Evolutionary conservation across 2,329 filamentous ascomycete genomes (phyloP), one percentile per base, ranked within the genome.

Genomic region (Botrytis sinoallii): DNA sequence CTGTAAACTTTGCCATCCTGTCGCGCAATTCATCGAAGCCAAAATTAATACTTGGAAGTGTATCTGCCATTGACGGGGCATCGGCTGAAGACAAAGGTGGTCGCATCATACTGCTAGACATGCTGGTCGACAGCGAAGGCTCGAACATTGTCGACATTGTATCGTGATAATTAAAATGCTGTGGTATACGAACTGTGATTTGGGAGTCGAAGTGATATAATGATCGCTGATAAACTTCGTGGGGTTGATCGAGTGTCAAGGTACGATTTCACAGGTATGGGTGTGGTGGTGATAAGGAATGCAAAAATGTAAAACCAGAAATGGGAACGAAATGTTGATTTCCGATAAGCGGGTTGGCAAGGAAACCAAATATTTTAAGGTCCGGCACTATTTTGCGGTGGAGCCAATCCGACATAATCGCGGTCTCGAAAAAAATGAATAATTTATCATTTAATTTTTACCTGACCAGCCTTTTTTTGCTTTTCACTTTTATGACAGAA

Each of bases 1-100:
- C 88, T 0, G 93, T 98, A 82, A 99, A 99, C 76, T 93, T 93
- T 71, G 91, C 88, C 96, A 99, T 98, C 83, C 94, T 93, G 80
- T 95, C 94, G 83, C 95, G 95, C 81, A 99, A 84, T 78, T 98
- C 94, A 79, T 98, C 95, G 83, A 98, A 98, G 74, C 94, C 94
- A 82, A 99, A 98, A 83, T 97, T 94, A 83, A 97, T 93, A 81
- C 88, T 93, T 52, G 96, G 96, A 14, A 99, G 89, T 68, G 90
- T 89, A 81, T 94, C 92, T 60, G 91, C 91, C 84, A 93, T 89
- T 10, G 91, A 92, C 22, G 90, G 88, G 60, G 86, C 88, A 65
- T 85, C 84, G 59, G 89, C 85, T 44, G 88, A 85, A 76, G 88
- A 84, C 25, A 88, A 87, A 77, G 80, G 80, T 46, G 80, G 77